These are phyloP conservation scores for Phialemoniopsis sp. DNA, from an alignment of 2,329 filamentous ascomycete genomes.

Conservation along the genomic window DNA sequence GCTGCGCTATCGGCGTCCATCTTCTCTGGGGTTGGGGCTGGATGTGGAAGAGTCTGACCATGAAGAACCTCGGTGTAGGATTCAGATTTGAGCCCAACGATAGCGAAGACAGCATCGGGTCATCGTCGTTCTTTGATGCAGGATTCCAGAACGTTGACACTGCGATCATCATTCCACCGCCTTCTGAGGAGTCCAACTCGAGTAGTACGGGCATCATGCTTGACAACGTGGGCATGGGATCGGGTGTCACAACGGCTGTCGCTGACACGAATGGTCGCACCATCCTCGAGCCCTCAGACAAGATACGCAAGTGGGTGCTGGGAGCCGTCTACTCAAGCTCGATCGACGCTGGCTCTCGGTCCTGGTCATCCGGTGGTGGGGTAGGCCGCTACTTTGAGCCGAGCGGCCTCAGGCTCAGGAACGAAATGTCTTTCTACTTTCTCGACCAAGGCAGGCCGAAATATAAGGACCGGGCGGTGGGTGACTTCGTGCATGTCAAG, in stretches of 20 bases:
- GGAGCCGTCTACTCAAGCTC: too few relatives aligned
- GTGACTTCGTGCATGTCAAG: conserved; percentile 8
- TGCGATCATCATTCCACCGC: not conserved
- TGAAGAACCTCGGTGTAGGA: conserved; percentile 1
- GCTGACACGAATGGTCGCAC: too few relatives aligned
- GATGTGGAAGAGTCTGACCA: conserved; percentile 5
- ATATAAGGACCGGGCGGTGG: conserved; percentile 3
- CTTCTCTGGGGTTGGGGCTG: conserved; percentile 9
- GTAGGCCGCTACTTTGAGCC: not conserved
- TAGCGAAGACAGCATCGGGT: not conserved
- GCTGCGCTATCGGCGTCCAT: conserved; percentile 5
- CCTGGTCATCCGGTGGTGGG: too few relatives aligned
- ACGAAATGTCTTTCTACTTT: too few relatives aligned
- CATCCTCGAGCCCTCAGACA: too few relatives aligned
- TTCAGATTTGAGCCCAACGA: conserved; percentile 1
- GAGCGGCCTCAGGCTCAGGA: too few relatives aligned
- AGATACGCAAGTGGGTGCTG: too few relatives aligned
- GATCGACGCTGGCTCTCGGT: too few relatives aligned
- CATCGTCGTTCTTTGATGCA: not conserved
- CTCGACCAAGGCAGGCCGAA: conserved; percentile 6
- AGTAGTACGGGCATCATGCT: too few relatives aligned
- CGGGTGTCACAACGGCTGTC: too few relatives aligned
- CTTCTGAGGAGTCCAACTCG: too few relatives aligned
- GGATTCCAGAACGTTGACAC: not conserved
- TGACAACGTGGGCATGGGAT: too few relatives aligned